Base-by-base conservation (phyloP, 345 rosid genomes). In the Heritiera fomes region DNA sequence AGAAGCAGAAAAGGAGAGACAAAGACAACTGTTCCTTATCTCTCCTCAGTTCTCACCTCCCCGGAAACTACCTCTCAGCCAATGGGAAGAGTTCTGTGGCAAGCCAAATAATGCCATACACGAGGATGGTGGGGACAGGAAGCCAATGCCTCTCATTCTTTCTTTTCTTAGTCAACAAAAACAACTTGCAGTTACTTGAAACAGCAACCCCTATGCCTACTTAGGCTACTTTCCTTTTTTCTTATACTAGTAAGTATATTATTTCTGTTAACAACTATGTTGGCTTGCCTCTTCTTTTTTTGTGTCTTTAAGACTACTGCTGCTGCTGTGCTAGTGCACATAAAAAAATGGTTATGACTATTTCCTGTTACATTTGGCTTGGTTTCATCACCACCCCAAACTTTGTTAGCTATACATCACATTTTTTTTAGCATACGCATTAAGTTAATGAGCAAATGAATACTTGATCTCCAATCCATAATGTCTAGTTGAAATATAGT, bases 1-100 rank as follows among this genome's bases (percentile, higher is more conserved):
- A 20, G 32, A 23, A 9, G 32, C 32, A 20, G 6, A 59, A 59
- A 23, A 43, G 28, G 13, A 8, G 7, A 15, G 49, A 41, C 5
- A 49, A 49, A 10, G 40, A 49, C 20, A 49, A 6, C 56, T 8
- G 34, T 71, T 23, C 49, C 65, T 70, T 3, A 41, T 41, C 34
- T 61, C 71, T 12, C 64, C 49, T 32, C 34, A 18, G 40, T 28
- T 15, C 28, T 11, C 5, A 45, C 43, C n/a, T 58, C 32, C 38
- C 49, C 81, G 62, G 83, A 75, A 77, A 77, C 12, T 52, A 6
- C 9, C 80, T 49, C 71, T 73, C 47, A 52, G 30, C 89, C 86
- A 86, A 84, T 81, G 78, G 86, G 84, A 40, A 23, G 75, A 78
- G 79, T 73, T 80, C 67, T 80, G 84, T 84, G 38, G 89, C 77